These are phyloP conservation scores for Chytridium lagenaria DNA, from an alignment of 371 early-diverging fungal genomes.

Conservation along the genomic window DNA sequence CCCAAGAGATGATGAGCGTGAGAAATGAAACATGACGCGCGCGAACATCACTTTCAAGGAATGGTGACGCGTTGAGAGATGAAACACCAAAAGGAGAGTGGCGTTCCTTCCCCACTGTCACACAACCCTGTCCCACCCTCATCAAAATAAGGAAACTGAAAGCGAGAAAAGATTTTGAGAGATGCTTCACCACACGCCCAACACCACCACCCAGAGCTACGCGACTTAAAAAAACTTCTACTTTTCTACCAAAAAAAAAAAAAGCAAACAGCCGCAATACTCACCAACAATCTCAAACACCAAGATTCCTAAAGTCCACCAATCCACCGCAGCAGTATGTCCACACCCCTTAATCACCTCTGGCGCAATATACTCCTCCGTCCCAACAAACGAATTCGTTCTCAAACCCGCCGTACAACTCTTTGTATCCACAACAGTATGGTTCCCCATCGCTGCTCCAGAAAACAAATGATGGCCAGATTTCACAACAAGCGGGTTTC, in stretches of 20 bases:
- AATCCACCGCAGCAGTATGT: conserved; percentile 95
- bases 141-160: no score
- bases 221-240: no score
- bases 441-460: conserved; percentile 8
- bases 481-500: conserved; percentile 73
- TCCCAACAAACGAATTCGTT: conserved; percentile 98
- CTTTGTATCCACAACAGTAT: conserved; percentile 76
- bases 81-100: no score
- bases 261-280: conserved; percentile 18
- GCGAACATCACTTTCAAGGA: no score
- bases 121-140: no score
- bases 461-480: conserved; percentile 41
- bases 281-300: conserved; percentile 95
- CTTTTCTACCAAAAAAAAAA: background rate
- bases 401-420: conserved; percentile 83
- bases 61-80: no score
- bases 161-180: no score
- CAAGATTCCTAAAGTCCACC: conserved; percentile 98
- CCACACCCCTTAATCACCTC: conserved; percentile 87
- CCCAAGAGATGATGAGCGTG: no score
- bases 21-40: no score
- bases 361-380: conserved; percentile 97
- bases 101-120: no score
- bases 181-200: no score
- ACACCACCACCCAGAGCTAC: no score